Conservation (phyloP, 108 stramenopile species). For the Nitzschia inconspicua region DNA sequence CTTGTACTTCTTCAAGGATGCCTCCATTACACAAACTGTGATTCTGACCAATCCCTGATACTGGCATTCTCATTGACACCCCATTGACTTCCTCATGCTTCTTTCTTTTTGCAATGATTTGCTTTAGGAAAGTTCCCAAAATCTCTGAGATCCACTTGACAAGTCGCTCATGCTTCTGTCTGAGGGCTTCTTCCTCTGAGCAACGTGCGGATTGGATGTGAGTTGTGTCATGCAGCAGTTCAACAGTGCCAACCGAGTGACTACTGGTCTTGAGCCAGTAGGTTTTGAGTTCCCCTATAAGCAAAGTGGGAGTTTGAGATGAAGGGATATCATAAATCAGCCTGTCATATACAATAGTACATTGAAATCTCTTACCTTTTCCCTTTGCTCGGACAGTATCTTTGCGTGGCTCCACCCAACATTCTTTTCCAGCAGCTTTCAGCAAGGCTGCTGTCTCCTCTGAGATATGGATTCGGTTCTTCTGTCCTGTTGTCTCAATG, state of each 20-base stretch:
- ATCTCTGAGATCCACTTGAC: slow-evolving; percentile 11
- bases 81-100: background rate
- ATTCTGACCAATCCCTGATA: background rate
- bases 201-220: no score
- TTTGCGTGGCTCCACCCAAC: slow-evolving; percentile 41
- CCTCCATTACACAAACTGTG: background rate
- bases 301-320: no score
- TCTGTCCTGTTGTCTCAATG: slow-evolving; percentile 50
- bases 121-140: background rate
- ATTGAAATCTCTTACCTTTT: slow-evolving; percentile 19
- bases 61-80: background rate
- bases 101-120: slow-evolving; percentile 10
- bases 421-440: slow-evolving; percentile 21
- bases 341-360: background rate
- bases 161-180: background rate
- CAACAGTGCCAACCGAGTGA: background rate
- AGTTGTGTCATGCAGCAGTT: no score
- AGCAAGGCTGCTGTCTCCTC: slow-evolving; percentile 49
- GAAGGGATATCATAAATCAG: background rate
- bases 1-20: slow-evolving; percentile 8
- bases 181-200: background rate
- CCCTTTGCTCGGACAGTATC: slow-evolving; percentile 47
- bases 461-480: slow-evolving; percentile 46
- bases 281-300: slow-evolving; percentile 24
- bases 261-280: slow-evolving; percentile 19